These are phyloP conservation scores for Ustilago cynodontis DNA, from an alignment of 1,284 basidiomycete species.

Conservation along the genomic window DNA sequence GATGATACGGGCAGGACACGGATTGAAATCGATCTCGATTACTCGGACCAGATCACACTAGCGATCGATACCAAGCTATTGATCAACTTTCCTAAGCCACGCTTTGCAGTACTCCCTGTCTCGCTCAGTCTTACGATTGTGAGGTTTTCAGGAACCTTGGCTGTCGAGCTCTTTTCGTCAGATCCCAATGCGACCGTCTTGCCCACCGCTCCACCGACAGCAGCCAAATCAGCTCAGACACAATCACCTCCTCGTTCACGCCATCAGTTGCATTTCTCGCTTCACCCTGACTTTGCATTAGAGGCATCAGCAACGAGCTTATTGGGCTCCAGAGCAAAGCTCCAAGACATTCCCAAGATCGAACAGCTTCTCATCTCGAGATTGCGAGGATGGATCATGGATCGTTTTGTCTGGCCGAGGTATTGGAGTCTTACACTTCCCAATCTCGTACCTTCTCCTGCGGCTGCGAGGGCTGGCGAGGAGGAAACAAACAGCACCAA, in stretches of 20 bases:
- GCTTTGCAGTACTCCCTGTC: slow-evolving; percentile 75
- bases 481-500: background rate
- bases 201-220: slow-evolving; percentile 22
- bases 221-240: slow-evolving; percentile 44
- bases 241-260: slow-evolving; percentile 56
- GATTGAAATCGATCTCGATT: slow-evolving; percentile 75
- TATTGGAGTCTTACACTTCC: slow-evolving; percentile 72
- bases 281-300: slow-evolving; percentile 75
- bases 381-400: slow-evolving; percentile 72
- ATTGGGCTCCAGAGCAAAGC: slow-evolving; percentile 74
- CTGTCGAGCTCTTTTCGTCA: slow-evolving; percentile 33
- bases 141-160: slow-evolving; percentile 74
- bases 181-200: slow-evolving; percentile 35
- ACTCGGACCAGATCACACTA: slow-evolving; percentile 73
- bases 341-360: slow-evolving; percentile 76
- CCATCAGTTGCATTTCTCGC: slow-evolving; percentile 72
- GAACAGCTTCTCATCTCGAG: slow-evolving; percentile 74
- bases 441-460: slow-evolving; percentile 44
- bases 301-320: slow-evolving; percentile 73
- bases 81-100: slow-evolving; percentile 74
- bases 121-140: slow-evolving; percentile 74
- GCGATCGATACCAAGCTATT: slow-evolving; percentile 74
- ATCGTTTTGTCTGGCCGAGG: slow-evolving; percentile 73
- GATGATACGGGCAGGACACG: slow-evolving; percentile 73
- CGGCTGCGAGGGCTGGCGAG: slow-evolving; percentile 15